phyloP scores from a whole-genome alignment of 2,329 filamentous ascomycete genomes.

The Cladosporium sp. region DNA sequence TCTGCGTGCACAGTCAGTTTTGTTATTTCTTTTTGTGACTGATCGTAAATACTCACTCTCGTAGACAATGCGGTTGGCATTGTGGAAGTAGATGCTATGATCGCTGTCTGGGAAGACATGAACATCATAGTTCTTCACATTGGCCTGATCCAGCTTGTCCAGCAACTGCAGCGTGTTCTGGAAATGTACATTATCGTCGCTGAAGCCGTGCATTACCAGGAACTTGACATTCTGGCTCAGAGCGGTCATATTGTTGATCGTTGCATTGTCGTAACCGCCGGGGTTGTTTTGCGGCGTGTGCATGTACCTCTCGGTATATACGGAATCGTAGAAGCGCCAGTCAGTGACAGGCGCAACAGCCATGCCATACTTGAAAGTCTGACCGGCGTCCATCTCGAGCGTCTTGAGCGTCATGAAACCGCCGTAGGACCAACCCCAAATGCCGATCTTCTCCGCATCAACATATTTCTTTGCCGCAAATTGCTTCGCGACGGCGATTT shows the following conservation, averaged over 20 bases:
- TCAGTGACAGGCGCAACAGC: conserved; percentile 98
- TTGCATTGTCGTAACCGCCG: conserved; percentile 69
- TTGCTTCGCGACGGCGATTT: conserved; percentile 83
- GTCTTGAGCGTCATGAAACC: conserved; percentile 95
- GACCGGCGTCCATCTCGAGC: conserved; percentile 81
- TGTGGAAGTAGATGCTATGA: conserved; percentile 92
- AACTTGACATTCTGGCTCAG: conserved; percentile 78
- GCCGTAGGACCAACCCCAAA: conserved; percentile 99
- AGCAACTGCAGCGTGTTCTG: conserved; percentile 88
- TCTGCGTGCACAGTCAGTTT: conserved; percentile 45
- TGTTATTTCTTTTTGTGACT: not conserved
- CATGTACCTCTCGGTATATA: conserved; percentile 98
- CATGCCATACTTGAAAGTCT: conserved; percentile 95
- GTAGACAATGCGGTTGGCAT: conserved; percentile 86
- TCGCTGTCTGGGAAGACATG: conserved; percentile 96
- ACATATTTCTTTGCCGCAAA: conserved; percentile 81
- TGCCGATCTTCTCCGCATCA: conserved; percentile 75
- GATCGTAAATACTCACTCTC: conserved; percentile 63
- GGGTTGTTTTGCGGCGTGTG: conserved; percentile 81
- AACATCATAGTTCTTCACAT: conserved; percentile 90
- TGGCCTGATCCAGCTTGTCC: conserved; percentile 76
- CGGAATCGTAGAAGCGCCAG: conserved; percentile 89
- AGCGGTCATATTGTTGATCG: conserved; percentile 69
- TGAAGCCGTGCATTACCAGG: conserved; percentile 92
- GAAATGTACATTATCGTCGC: conserved; percentile 96